phyloP scores from a whole-genome alignment of 1,284 basidiomycete genomes.

The Albatrellus sp. region DNA sequence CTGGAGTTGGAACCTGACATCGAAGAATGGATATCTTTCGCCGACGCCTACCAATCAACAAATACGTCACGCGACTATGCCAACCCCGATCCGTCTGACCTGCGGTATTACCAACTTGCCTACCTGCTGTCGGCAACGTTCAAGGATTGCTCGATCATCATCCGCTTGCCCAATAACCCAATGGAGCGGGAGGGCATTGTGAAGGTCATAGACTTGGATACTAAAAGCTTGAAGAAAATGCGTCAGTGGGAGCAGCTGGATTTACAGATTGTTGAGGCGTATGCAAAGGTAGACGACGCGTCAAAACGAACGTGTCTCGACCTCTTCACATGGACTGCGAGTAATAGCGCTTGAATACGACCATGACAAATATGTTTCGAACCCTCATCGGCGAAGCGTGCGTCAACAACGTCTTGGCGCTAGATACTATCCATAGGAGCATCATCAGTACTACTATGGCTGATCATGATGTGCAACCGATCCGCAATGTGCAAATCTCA shows the following conservation, averaged over 20 bases:
- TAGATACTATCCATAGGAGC: background rate
- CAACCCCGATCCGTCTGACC: constrained; percentile 26
- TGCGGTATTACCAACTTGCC: constrained; percentile 53
- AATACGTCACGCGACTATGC: constrained; percentile 22
- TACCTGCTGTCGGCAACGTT: constrained; percentile 87
- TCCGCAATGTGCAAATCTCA: too few relatives aligned
- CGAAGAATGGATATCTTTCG: constrained; percentile 47
- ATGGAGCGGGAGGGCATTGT: constrained; percentile 22
- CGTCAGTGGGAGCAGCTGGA: constrained; percentile 69
- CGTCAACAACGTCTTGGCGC: background rate
- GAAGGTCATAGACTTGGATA: constrained; percentile 78
- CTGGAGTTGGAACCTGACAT: constrained; percentile 40
- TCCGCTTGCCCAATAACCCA: constrained; percentile 27
- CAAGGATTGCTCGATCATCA: constrained; percentile 90
- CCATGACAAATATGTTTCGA: too few relatives aligned
- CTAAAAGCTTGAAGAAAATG: constrained; percentile 63
- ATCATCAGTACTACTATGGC: too few relatives aligned
- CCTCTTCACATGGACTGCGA: background rate
- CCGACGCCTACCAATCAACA: constrained; percentile 36
- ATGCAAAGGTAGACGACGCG: constrained; percentile 19
- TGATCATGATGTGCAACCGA: too few relatives aligned
- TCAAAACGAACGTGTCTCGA: constrained; percentile 23
- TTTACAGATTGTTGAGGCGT: constrained; percentile 46
- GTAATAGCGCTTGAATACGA: background rate
- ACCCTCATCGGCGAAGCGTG: too few relatives aligned